Conservation (phyloP, 208 protist genomes). For the Endotrypanum monterogeii region DNA sequence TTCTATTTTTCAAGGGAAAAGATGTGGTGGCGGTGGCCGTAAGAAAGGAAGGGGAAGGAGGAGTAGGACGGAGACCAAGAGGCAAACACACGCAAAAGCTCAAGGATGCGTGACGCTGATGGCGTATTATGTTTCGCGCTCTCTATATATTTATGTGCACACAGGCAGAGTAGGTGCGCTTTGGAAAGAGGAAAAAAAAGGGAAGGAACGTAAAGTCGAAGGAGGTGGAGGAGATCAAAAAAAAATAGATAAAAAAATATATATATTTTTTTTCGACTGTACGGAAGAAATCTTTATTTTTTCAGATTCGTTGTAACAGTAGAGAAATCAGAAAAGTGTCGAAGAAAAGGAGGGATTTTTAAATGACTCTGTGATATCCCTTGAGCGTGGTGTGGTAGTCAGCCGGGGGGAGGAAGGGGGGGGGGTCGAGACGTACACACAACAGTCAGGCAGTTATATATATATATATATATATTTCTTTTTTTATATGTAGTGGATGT, state of each 20-base stretch:
- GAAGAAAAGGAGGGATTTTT: too few species aligned
- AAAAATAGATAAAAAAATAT: conserved; percentile 3
- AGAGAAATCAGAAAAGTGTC: too few species aligned
- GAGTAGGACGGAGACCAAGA: too few species aligned
- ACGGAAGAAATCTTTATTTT: neutral
- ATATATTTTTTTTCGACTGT: neutral
- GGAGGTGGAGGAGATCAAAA: neutral
- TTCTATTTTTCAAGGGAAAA: too few species aligned
- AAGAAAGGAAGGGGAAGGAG: neutral
- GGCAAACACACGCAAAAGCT: too few species aligned
- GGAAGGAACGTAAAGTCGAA: too few species aligned
- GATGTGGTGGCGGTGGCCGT: neutral
- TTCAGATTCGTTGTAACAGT: too few species aligned
- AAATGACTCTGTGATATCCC: too few species aligned
- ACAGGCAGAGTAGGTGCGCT: conserved; percentile 11
- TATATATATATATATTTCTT: neutral
- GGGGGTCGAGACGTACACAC: neutral
- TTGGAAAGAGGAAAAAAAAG: conserved; percentile 13
- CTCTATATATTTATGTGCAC: neutral
- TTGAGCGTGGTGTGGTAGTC: too few species aligned
- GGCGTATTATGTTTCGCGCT: too few species aligned
- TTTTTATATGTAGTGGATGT: neutral
- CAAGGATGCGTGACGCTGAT: too few species aligned
- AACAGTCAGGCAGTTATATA: neutral
- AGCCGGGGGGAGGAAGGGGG: too few species aligned